Evolutionary conservation across 2,329 filamentous ascomycete species (phyloP), one percentile per base, ranked within the genome.

Genomic region (Fusarium concolor): DNA sequence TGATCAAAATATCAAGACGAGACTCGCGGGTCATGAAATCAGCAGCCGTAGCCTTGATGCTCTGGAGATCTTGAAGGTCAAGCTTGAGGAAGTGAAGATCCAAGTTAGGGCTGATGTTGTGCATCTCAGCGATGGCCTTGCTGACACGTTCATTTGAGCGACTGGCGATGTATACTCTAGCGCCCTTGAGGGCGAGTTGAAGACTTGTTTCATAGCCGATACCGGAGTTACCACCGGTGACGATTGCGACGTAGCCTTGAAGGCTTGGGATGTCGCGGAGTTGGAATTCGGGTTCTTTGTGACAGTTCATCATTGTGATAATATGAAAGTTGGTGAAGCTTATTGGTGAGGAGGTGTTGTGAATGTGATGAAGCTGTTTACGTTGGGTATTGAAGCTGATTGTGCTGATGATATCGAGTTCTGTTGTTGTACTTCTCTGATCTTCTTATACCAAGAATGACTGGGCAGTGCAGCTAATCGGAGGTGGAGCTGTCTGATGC

Each of bases 211-310:
- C 71, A 37, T 66, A 73, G 6, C 71, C 72, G 18, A 74, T 66
- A 1, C 72, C 72, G 4, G 63, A 65, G 38, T 74, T 46, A 73
- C 71, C 71, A 17, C 71, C 71, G 2, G 72, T 74, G 1, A 74
- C 68, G 5, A 74, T 71, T 8, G 33, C 63, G 7, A 74, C 49
- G 24, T 73, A 71, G 5, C 70, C 70, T 2, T 37, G 59, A 6
- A 73, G 64, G 17, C 45, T 67, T 2, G 71, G 66, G 7, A 74
- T 63, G 24, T 74, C 70, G 4, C 39, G 62, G 43, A 68, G 29
- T 35, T 62, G 42, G 18, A 68, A 66, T 15, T 62, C 55, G n/a
- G 59, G 59, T 41, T 68, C 60, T 6, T 18, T 24, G 15, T 46
- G 61, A 15, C 55, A 60, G 51, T 57, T 69, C 35, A 53, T 31